Base-by-base conservation (phyloP, 2,329 filamentous ascomycete species). In the Aspergillus chevalieri region DNA sequence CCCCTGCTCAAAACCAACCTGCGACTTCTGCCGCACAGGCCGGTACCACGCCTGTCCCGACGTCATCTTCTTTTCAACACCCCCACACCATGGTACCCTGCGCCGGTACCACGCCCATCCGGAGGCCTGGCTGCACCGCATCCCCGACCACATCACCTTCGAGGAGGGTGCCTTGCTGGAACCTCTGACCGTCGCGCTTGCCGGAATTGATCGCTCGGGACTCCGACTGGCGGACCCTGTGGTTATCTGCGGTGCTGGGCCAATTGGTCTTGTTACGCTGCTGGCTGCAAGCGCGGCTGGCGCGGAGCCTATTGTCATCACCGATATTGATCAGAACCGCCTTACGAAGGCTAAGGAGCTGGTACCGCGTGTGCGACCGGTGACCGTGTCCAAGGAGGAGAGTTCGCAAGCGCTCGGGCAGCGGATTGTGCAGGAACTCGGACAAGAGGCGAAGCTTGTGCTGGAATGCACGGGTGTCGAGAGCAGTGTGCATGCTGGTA, bases 401-500 rank as follows among this genome's bases (percentile, higher is more conserved):
- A 49, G 45, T 2, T 26, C 56, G 7, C 26, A 48, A 30, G 47
- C 47, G 12, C 7, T 58, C 1, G 54, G 50, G 0, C 43, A 26
- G 9, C 38, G 52, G 7, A 55, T 58, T 24, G 43, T 58, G 9
- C 12, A 51, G 10, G 50, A 46, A n/a, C 47, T 58, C 5, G 56
- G 56, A 4, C 49, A 53, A 24, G 54, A 58, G 49, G 56, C 54
- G 19, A 55, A 55, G 47, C 38, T 58, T 14, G 56, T 57, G 1
- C 36, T 57, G n/a, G 56, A 58, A 44, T 58, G 56, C 43, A 58
- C 54, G 0, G 56, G 56, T 2, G 52, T 57, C 19, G 56, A 58
- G 43, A 53, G 52, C 19, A 57, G 54, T 45, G 47, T 57, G 21
- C 54, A 57, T 47, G 52, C 56, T 7, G 56, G 54, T 12, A 57